Evolutionary conservation across 1,284 basidiomycete genomes (phyloP), one percentile per base, ranked within the genome.

Genomic region (Ceratobasidium sp.): DNA sequence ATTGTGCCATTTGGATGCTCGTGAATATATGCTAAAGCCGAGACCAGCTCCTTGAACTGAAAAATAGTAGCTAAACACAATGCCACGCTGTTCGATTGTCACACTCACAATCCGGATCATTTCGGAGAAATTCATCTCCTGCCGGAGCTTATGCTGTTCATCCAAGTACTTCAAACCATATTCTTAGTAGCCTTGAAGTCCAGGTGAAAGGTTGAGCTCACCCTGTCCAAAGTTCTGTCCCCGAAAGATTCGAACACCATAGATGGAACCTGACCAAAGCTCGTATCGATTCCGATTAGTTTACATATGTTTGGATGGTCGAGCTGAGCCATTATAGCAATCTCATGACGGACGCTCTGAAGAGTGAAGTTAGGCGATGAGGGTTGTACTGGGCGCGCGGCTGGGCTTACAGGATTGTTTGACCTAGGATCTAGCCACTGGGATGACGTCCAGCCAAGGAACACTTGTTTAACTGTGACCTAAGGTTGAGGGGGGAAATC

Each of bases 1-100:
- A 77, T 77, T 23, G 26, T 77, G 26, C 75, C 75, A 26, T 68
- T 58, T 6, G 51, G 33, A 26, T 77, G 75, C 9, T 68, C 64
- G 39, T 77, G 66, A 33, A 77, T 42, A 20, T 77, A 77, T 4
- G 40, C 42, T 5, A 77, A 3, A 9, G 75, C 75, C 23, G 66
- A 28, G 5, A 66, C 75, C 15, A 77, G 20, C 18, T 66, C 75
- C 39, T 67, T 68, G 20, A 77, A 13, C 73, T 73, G 44, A 28
- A 18, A 33, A 12, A 72, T 58, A 33, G n/a, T 49, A 53, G n/a
- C 42, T 44, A 39, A 28, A 53, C 42, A 3, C 2, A 7, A 20
- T 20, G 20, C 4, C 40, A 42, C 13, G 20, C 33, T 18, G 56
- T 46, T 28, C 12, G 18, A 44, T 12, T 39, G 5, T 15, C 6